Percentiles rank a stretch among this genome's conserved stretches.
These are phyloP conservation scores for Yamadazyma kanchanaburiensis DNA, from an alignment of 1,139 yeast genomes.

Conservation along the genomic window DNA sequence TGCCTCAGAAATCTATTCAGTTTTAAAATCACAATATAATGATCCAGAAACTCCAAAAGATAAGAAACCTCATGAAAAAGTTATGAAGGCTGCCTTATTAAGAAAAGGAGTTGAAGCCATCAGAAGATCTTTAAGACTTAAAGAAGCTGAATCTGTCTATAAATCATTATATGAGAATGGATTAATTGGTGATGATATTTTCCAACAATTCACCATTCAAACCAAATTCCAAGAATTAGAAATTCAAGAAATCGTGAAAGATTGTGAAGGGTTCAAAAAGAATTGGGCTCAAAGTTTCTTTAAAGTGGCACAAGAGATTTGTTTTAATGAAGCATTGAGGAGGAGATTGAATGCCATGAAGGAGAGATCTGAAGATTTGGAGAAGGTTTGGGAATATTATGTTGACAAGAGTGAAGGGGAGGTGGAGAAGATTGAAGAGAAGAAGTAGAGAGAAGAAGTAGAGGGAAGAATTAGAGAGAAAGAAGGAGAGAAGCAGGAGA, in stretches of 20 bases:
- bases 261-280: slow-evolving; percentile 68
- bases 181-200: slow-evolving; percentile 84
- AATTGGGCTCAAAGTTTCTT: slow-evolving; percentile 82
- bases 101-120: slow-evolving; percentile 73
- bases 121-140: slow-evolving; percentile 64
- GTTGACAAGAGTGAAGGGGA: slow-evolving; percentile 18
- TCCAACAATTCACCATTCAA: slow-evolving; percentile 75
- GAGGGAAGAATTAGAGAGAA: no score
- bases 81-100: slow-evolving; percentile 79
- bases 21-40: slow-evolving; percentile 46
- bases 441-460: slow-evolving; percentile 1
- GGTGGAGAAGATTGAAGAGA: slow-evolving; percentile 2
- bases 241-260: slow-evolving; percentile 71
- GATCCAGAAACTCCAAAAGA: slow-evolving; percentile 41
- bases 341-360: slow-evolving; percentile 71
- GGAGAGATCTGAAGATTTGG: slow-evolving; percentile 45
- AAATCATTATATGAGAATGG: slow-evolving; percentile 80
- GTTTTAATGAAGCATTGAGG: slow-evolving; percentile 87
- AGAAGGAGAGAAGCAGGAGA: no score
- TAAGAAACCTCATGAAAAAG: slow-evolving; percentile 69
- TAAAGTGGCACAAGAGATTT: slow-evolving; percentile 81
- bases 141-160: slow-evolving; percentile 68
- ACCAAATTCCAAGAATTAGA: slow-evolving; percentile 78
- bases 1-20: slow-evolving; percentile 60
- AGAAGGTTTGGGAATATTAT: slow-evolving; percentile 48